phyloP scores from a whole-genome alignment of 164 flowering plant species.

The Nymphaea thermarum region DNA sequence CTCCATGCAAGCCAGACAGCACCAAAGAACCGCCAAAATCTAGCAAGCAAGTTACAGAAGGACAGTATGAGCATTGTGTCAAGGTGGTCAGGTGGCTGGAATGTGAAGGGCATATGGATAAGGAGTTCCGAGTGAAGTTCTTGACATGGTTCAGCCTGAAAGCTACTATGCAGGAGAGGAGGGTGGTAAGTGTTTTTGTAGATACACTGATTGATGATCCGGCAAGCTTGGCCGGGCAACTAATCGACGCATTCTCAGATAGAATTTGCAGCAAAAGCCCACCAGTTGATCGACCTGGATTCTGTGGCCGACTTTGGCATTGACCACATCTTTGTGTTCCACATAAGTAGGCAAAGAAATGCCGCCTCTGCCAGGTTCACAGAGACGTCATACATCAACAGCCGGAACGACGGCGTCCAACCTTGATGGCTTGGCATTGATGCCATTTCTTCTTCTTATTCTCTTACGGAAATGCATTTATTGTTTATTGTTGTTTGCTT shows the following conservation, averaged over 20 bases:
- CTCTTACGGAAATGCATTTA: too few relatives aligned
- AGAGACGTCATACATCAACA: too few relatives aligned
- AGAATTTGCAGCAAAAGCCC: slow-evolving; percentile 25
- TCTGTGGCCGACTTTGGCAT: slow-evolving; percentile 37
- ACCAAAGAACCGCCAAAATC: slow-evolving; percentile 4
- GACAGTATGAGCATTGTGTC: slow-evolving; percentile 43
- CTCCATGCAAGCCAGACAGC: slow-evolving; percentile 25
- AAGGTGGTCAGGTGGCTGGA: slow-evolving; percentile 52
- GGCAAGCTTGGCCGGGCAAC: slow-evolving; percentile 61
- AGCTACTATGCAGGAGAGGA: slow-evolving; percentile 43
- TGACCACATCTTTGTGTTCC: background rate
- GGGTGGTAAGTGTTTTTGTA: slow-evolving; percentile 51
- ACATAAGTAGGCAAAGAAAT: too few relatives aligned
- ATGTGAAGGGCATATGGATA: slow-evolving; percentile 42
- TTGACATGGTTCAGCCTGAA: slow-evolving; percentile 78
- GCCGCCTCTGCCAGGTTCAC: background rate
- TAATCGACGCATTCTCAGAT: slow-evolving; percentile 43
- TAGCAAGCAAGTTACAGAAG: slow-evolving; percentile 14
- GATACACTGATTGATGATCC: slow-evolving; percentile 62
- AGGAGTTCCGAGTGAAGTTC: slow-evolving; percentile 52
- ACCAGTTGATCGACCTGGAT: slow-evolving; percentile 13
- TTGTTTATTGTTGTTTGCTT: too few relatives aligned
- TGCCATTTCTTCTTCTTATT: too few relatives aligned
- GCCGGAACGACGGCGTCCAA: too few relatives aligned
- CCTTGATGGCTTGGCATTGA: too few relatives aligned